These are phyloP conservation scores for Trichosporon sp. DNA, from an alignment of 1,284 basidiomycete genomes.

Conservation along the genomic window DNA sequence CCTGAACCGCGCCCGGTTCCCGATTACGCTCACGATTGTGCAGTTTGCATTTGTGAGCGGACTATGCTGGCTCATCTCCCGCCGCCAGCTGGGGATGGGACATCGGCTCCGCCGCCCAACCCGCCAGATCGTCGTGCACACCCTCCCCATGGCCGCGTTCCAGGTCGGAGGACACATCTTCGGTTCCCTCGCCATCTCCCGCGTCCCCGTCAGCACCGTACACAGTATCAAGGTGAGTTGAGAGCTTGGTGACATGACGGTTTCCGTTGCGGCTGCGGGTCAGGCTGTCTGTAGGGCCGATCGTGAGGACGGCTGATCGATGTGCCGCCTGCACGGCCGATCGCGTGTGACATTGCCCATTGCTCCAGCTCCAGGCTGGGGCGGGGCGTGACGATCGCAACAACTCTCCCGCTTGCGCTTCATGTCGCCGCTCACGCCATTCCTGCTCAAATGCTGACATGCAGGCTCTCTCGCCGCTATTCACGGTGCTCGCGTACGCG, in stretches of 20 bases:
- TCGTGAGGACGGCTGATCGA: no score
- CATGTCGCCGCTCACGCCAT: no score
- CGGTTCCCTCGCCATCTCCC: conserved; percentile 91
- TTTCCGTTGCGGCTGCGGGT: not conserved
- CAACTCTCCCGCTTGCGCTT: no score
- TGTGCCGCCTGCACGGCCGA: no score
- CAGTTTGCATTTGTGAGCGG: conserved; percentile 93
- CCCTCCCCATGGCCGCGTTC: conserved; percentile 90
- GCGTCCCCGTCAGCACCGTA: conserved; percentile 95
- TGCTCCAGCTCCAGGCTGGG: no score
- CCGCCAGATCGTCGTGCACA: conserved; percentile 70
- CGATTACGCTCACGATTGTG: conserved; percentile 78
- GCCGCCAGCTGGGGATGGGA: conserved; percentile 64
- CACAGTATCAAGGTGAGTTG: conserved; percentile 92
- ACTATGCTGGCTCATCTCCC: conserved; percentile 79
- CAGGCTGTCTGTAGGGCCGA: no score
- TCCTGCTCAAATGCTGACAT: no score
- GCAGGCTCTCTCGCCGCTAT: conserved; percentile 91
- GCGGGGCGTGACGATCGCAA: no score
- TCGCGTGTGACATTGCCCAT: no score
- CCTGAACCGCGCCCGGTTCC: conserved; percentile 56
- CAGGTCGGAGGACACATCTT: conserved; percentile 94
- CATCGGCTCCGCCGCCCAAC: conserved; percentile 68
- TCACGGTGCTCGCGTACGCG: conserved; percentile 65
- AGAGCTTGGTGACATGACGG: not conserved